phyloP scores from a whole-genome alignment of 2,329 filamentous ascomycete species.

The Nothomitra cinnamomea region DNA sequence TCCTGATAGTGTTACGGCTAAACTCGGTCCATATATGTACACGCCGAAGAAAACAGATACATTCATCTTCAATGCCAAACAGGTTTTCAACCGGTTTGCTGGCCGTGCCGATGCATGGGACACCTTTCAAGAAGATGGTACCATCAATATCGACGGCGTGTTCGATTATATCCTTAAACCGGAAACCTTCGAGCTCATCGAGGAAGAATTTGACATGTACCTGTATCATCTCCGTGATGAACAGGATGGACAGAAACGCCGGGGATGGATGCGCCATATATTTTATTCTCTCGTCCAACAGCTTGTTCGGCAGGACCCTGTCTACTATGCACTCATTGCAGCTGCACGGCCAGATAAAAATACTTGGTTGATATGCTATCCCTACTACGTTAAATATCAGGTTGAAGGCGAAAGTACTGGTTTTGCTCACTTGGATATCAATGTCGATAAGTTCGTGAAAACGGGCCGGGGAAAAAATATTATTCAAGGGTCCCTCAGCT shows the following conservation, averaged over 20 bases:
- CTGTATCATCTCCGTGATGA: background rate
- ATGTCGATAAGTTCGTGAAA: background rate
- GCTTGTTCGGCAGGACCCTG: constrained; percentile 2
- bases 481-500: constrained; percentile 1
- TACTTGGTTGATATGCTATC: background rate
- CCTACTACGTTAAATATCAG: constrained; percentile 3
- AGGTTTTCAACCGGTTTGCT: constrained; percentile 1
- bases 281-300: constrained; percentile 1
- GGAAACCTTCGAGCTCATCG: background rate
- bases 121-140: background rate
- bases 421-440: constrained; percentile 1
- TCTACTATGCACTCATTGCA: background rate
- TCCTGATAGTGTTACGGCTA: background rate
- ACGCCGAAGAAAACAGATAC: background rate
- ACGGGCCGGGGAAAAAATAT: background rate
- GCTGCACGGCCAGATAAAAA: constrained; percentile 1
- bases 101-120: background rate
- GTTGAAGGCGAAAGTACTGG: background rate
- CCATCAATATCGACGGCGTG: background rate
- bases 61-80: background rate
- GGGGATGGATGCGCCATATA: constrained; percentile 1
- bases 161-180: background rate
- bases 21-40: background rate
- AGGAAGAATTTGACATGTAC: constrained; percentile 3
- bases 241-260: background rate